Base-by-base conservation (phyloP, 2,329 filamentous ascomycete genomes). In the Erysiphe pulchra region DNA sequence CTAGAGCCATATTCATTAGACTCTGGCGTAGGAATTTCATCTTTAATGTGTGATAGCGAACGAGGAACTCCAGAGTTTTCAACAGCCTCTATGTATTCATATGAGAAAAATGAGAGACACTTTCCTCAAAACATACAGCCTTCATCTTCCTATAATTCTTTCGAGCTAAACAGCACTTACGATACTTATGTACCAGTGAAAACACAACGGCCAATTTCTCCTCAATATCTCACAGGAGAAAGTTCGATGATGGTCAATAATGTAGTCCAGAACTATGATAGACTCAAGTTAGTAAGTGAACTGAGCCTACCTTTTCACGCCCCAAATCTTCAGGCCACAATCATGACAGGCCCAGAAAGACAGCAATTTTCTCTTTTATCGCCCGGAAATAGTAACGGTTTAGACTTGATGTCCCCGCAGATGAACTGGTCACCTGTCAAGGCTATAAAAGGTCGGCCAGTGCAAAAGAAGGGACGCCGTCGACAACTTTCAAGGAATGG, bases 181-280 rank as follows among this genome's bases (percentile, higher is more conserved):
- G 20, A 3, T 24, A 13, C 14, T 12, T 10, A 17, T 64, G 70
- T 77, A 63, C 73, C 74, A 48, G 65, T 77, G 50, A 69, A 73
- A 47, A 65, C 69, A 50, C 68, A 71, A 50, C 57, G 59, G 42
- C 59, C 61, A 31, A 47, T 52, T 11, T 59, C 55, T 41, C 53
- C 53, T 8, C 55, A 57, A 20, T 55, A 55, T 37, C 50, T 44
- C 45, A 52, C 57, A 33, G 52, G 50, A 47, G 69, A 69, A 44
- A 67, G 65, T 54, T 80, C 80, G 24, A 79, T 75, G 45, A 73
- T 81, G 50, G 78, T 75, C 60, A 87, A 82, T 7, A 79, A 80
- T 14, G 73, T 84, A 49, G n/a, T 42, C n/a, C 40, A 42, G 20
- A 66, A 74, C 45, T 80, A 82, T 55, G 77, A 81, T 54, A 70